Conservation (phyloP, 495 filamentous ascomycete genomes). For the Aspergillus hancockii region DNA sequence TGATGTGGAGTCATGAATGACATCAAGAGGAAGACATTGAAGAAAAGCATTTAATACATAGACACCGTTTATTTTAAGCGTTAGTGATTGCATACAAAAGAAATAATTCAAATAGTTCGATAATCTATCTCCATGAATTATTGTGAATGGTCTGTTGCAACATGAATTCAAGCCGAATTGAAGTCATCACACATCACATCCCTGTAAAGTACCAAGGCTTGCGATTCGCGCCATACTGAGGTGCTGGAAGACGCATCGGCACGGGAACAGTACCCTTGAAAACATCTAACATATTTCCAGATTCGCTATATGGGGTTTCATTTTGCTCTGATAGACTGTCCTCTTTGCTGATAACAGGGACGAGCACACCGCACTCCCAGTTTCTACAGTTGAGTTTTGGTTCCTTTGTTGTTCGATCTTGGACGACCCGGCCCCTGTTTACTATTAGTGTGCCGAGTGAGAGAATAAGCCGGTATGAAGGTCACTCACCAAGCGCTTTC, state of each 20-base stretch:
- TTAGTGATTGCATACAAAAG: not conserved
- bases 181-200: not conserved
- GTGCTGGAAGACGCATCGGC: constrained; percentile 68
- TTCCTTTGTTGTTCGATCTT: constrained; percentile 60
- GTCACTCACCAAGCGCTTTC: constrained; percentile 83
- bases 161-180: not conserved
- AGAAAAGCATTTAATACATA: constrained; percentile 3
- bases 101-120: not conserved
- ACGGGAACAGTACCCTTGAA: constrained; percentile 65
- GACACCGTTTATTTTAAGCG: constrained; percentile 3
- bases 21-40: not conserved
- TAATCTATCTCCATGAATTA: not conserved
- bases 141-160: not conserved
- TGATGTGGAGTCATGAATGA: not conserved
- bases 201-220: constrained; percentile 59
- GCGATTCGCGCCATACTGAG: constrained; percentile 39
- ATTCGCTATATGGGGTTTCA: constrained; percentile 5
- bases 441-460: not conserved
- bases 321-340: constrained; percentile 2
- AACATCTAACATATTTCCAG: constrained; percentile 31
- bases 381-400: constrained; percentile 84
- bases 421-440: constrained; percentile 67
- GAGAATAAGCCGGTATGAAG: not conserved
- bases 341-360: constrained; percentile 46
- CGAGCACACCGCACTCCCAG: constrained; percentile 92